Base-by-base conservation (phyloP, 495 filamentous ascomycete genomes). In the Talaromyces adpressus region DNA sequence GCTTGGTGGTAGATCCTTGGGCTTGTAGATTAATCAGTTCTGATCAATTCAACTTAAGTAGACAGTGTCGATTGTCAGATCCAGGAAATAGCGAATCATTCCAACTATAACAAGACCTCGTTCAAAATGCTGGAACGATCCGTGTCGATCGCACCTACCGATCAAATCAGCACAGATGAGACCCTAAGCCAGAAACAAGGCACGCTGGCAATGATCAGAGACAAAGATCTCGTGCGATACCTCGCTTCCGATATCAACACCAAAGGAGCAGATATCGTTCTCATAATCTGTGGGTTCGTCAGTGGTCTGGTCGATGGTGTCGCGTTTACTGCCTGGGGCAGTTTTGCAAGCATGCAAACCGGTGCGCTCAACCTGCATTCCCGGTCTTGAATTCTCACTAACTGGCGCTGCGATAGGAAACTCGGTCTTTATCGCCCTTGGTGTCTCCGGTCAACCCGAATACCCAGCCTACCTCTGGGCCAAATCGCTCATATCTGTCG, bases 301-400 rank as follows among this genome's bases (percentile, higher is more conserved):
- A 65, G 73, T 39, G 75, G 75, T 22, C 65, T 78, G 18, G 72
- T 78, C 1, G 75, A 78, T 41, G 59, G 74, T 11, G 39, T 76
- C 3, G 75, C 79, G 56, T 80, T 71, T 63, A 69, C 73, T 80
- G 80, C 81, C 4, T 84, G 82, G 63, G 77, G 79, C 36, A 82
- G 79, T 49, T 84, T 83, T 64, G 81, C 82, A 18, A 80, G 78
- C 23, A 84, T 84, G 81, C 82, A 84, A 67, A 84, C 81, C 6
- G 79, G 81, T 79, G 73, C 66, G 66, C 64, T 27, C 27, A 4
- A 27, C 27, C 27, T 27, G 27, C 27, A 27, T 27, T 27, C 27
- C 27, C 27, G 3, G 5, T 4, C 27, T 27, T 27, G 27, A 27
- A 27, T 27, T 27, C 27, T 27, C 27, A 27, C 27, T 52, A 25